Base-by-base conservation (phyloP, 2,329 filamentous ascomycete genomes). In the Sphaceloma murrayae region DNA sequence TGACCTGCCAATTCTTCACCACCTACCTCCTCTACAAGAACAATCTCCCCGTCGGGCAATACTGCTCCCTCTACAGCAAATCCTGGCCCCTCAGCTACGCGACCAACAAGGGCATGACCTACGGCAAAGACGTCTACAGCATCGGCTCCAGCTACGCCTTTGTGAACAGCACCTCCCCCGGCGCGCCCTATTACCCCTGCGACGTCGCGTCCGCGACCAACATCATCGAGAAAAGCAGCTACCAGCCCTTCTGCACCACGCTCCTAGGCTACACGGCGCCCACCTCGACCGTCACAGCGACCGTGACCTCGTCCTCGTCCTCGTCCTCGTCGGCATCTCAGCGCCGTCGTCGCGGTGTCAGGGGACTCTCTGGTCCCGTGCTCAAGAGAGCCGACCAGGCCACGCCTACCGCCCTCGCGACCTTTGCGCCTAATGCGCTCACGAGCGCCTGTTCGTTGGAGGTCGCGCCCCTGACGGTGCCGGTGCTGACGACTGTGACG, bases 1-100 rank as follows among this genome's bases (percentile, higher is more conserved):
- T 52, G 52, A 59, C 52, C 8, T 62, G 58, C 54, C 53, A 54
- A 33, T 61, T 59, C 50, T 56, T 56, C 52, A 61, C 60, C 46
- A 58, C 58, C 2, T 61, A 61, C 47, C 43, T 59, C 10, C 46
- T 60, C 13, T 46, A 52, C 22, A 54, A 55, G 38, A 52, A 59
- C 40, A 47, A 48, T 2, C 44, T 46, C 1, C 29, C 51, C 3
- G 26, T 51, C 3, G 50, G 52, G 3, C 56, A 61, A 42, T 56
- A 56, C 50, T 60, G 58, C 46, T 38, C 53, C 5, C 38, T 54
- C 18, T 57, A 56, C 49, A 51, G 43, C 31, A 38, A 52, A 46
- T 48, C 46, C 14, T 54, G 53, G 54, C 33, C 50, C 7, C 38
- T 21, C 16, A 43, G 14, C 16, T 56, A 51, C 29, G 55, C 54